Evolutionary conservation across 768 basidiomycete genomes (phyloP).

Genomic region (Leccinum boreale): DNA sequence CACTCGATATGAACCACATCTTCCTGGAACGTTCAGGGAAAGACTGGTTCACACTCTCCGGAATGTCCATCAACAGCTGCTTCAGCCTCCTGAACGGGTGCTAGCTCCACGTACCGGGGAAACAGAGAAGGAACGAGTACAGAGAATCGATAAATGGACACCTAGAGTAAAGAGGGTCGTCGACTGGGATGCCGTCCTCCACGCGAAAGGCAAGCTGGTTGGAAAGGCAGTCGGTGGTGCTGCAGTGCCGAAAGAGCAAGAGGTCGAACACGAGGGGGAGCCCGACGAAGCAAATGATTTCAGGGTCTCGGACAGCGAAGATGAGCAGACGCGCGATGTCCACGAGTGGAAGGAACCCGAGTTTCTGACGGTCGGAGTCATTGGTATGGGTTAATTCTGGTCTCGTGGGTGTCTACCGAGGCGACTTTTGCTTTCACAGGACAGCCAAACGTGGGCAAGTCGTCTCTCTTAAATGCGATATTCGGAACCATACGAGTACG

Average conservation of each 20-base stretch:
- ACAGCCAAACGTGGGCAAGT: slow-evolving; percentile 96
- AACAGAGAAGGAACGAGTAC: slow-evolving; percentile 43
- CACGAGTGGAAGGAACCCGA: slow-evolving; percentile 42
- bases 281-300: slow-evolving; percentile 21
- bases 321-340: slow-evolving; percentile 11
- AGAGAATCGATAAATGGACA: slow-evolving; percentile 57
- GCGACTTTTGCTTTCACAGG: slow-evolving; percentile 38
- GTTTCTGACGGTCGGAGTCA: slow-evolving; percentile 75
- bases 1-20: slow-evolving; percentile 55
- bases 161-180: slow-evolving; percentile 61
- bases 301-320: slow-evolving; percentile 13
- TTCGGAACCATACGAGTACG: slow-evolving; percentile 79
- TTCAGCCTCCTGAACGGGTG: slow-evolving; percentile 64
- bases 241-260: slow-evolving; percentile 30
- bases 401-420: neutral
- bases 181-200: slow-evolving; percentile 69
- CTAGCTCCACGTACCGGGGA: slow-evolving; percentile 33
- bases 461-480: slow-evolving; percentile 88
- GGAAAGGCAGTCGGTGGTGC: slow-evolving; percentile 45
- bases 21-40: slow-evolving; percentile 63
- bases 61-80: slow-evolving; percentile 61
- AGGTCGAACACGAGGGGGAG: slow-evolving; percentile 5
- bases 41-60: slow-evolving; percentile 64
- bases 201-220: slow-evolving; percentile 41
- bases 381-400: slow-evolving; percentile 43